A percentile compares a stretch with the other conserved stretches of the same genome.
These are phyloP conservation scores for Termitomyces eurrhizus DNA, from an alignment of 768 basidiomycete species.

Conservation along the genomic window DNA sequence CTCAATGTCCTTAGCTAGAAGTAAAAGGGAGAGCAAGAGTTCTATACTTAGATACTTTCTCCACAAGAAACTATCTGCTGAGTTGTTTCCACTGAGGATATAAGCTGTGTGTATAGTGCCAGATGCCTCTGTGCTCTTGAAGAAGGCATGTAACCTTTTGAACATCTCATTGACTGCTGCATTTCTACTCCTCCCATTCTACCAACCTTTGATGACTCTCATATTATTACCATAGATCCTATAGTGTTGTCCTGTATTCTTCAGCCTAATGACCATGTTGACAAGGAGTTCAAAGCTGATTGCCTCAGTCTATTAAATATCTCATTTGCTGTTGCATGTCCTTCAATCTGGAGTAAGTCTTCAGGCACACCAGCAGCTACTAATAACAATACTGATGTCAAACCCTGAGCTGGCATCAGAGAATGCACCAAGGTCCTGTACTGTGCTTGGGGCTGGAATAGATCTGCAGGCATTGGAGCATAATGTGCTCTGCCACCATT, in stretches of 20 bases:
- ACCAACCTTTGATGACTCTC: conserved; percentile 32
- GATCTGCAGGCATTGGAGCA: no score
- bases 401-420: conserved; percentile 22
- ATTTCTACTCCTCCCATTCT: conserved; percentile 26
- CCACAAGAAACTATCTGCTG: conserved; percentile 6
- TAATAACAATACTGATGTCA: no score
- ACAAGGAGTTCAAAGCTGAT: conserved; percentile 34
- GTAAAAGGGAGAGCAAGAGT: no score
- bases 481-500: conserved; percentile 20
- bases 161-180: conserved; percentile 22
- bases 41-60: no score
- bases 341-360: no score
- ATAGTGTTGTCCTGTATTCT: conserved; percentile 4
- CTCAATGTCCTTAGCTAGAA: no score
- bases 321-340: conserved; percentile 17
- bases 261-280: conserved; percentile 2
- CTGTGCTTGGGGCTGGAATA: conserved; percentile 21
- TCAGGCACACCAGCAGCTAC: no score
- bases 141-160: no score
- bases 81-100: conserved; percentile 30
- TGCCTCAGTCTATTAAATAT: conserved; percentile 40
- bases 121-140: no score
- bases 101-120: no score
- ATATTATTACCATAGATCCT: conserved; percentile 24
- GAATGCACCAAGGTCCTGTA: conserved; percentile 24